Conservation (phyloP, 495 filamentous ascomycete species). For the Durotheca rogersii region DNA sequence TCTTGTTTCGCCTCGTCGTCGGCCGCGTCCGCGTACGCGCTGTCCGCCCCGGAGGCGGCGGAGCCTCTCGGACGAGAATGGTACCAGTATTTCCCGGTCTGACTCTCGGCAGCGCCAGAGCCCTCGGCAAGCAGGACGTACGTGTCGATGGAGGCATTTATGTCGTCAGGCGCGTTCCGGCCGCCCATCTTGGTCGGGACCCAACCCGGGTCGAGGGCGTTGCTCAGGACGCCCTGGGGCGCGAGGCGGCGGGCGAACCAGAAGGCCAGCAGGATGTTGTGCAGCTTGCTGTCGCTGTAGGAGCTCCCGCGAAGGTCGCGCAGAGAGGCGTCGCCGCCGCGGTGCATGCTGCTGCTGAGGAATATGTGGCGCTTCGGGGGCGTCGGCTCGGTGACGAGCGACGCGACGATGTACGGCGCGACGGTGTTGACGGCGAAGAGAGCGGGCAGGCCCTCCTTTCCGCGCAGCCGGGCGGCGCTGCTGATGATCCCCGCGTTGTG, state of each 20-base stretch:
- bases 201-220: constrained; percentile 62
- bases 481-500: constrained; percentile 55
- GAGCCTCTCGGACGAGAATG: constrained; percentile 11
- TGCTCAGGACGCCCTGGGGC: constrained; percentile 46
- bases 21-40: constrained; percentile 10
- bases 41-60: constrained; percentile 4
- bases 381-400: constrained; percentile 45
- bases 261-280: constrained; percentile 56
- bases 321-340: constrained; percentile 47
- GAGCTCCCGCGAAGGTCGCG: constrained; percentile 25
- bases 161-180: constrained; percentile 45
- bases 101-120: constrained; percentile 26
- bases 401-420: constrained; percentile 59
- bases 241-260: constrained; percentile 53
- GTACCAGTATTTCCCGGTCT: constrained; percentile 32
- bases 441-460: constrained; percentile 50
- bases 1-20: constrained; percentile 30
- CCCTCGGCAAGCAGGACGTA: constrained; percentile 51
- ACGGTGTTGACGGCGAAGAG: constrained; percentile 59
- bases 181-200: constrained; percentile 65
- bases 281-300: constrained; percentile 56
- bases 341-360: constrained; percentile 54
- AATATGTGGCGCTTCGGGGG: constrained; percentile 56
- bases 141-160: constrained; percentile 47
- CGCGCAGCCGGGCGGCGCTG: constrained; percentile 43